Evolutionary conservation across 2,329 filamentous ascomycete genomes (phyloP).

Genomic region (Cryphonectria radicalis): DNA sequence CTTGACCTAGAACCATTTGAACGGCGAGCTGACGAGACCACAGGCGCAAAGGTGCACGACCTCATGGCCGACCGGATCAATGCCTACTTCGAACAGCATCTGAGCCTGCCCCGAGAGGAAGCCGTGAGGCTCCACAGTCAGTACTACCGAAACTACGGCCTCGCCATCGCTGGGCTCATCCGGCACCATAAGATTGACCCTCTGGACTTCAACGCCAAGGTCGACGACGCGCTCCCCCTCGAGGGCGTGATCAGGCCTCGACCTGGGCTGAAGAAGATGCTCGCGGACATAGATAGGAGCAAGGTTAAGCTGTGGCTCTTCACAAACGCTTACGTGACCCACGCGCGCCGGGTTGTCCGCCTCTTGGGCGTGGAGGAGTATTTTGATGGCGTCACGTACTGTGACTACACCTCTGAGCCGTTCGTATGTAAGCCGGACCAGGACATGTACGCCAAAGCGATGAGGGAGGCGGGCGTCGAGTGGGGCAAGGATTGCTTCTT

Average conservation of each 20-base stretch:
- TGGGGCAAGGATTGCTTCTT: constrained; percentile 81
- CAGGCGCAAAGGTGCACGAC: constrained; percentile 80
- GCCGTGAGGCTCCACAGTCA: constrained; percentile 83
- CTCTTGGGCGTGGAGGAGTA: constrained; percentile 82
- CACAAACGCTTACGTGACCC: constrained; percentile 93
- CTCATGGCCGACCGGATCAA: constrained; percentile 85
- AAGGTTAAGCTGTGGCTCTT: constrained; percentile 93
- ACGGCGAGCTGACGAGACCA: constrained; percentile 29
- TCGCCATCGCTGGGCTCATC: constrained; percentile 95
- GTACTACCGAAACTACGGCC: constrained; percentile 94
- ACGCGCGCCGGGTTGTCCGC: constrained; percentile 80
- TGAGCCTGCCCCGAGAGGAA: constrained; percentile 74
- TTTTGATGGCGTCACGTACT: constrained; percentile 95
- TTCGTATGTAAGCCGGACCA: constrained; percentile 86
- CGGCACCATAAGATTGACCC: constrained; percentile 94
- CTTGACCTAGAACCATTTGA: neutral
- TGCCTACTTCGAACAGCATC: constrained; percentile 66
- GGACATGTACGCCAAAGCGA: constrained; percentile 86
- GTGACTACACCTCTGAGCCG: constrained; percentile 76
- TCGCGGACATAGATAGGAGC: constrained; percentile 79
- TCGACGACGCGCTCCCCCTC: constrained; percentile 91
- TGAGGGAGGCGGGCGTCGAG: constrained; percentile 77
- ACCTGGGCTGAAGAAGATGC: constrained; percentile 71
- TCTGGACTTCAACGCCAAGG: constrained; percentile 89
- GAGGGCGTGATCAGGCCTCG: constrained; percentile 83